Evolutionary conservation across 495 filamentous ascomycete species (phyloP), one percentile per base, ranked within the genome.

Genomic region (Neurospora sp.): DNA sequence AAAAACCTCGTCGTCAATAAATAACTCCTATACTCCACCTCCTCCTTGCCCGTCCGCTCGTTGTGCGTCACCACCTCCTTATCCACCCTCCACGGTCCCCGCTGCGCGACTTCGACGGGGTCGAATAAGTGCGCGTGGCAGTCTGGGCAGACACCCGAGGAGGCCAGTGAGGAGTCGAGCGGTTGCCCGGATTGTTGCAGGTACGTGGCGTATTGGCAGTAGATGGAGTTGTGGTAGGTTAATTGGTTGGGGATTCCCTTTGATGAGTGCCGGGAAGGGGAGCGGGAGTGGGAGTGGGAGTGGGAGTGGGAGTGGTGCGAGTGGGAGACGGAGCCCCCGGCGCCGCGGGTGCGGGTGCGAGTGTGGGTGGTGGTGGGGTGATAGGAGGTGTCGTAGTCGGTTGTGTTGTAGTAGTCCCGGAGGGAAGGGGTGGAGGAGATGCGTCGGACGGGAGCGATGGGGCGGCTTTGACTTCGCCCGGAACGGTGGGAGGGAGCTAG

Each of bases 1-100:
- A 82, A 40, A 70, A 83, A 83, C 24, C 80, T 75, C 19, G 74
- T 71, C 19, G 78, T 81, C 21, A 82, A 40, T 66, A 77, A n/a
- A 69, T 75, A 83, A 15, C 77, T 71, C 38, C 78, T 62, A 4
- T 76, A 72, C 72, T 77, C 76, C 21, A 78, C 73, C 2, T 62
- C 36, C 39, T 79, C 74, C 11, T 43, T 70, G 3, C 72, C 71
- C 19, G 17, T 24, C 24, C 71, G 54, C n/a, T 71, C 24, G 2
- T 71, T 42, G 43, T 38, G 48, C 31, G 78, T 31, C 4, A 74
- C 74, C 2, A 77, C 72, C 37, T 82, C 76, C 36, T 80, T 80
- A 37, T 80, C 79, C 2, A 83, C 75, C 39, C 74, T 72, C 80
- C 80, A 82, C 8, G 76, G 70, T 5, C 73, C 73, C 9, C 70